Evolutionary conservation across 352 stramenopile species (phyloP), one percentile per base, ranked within the genome.

Genomic region (Phytophthora parvispora): DNA sequence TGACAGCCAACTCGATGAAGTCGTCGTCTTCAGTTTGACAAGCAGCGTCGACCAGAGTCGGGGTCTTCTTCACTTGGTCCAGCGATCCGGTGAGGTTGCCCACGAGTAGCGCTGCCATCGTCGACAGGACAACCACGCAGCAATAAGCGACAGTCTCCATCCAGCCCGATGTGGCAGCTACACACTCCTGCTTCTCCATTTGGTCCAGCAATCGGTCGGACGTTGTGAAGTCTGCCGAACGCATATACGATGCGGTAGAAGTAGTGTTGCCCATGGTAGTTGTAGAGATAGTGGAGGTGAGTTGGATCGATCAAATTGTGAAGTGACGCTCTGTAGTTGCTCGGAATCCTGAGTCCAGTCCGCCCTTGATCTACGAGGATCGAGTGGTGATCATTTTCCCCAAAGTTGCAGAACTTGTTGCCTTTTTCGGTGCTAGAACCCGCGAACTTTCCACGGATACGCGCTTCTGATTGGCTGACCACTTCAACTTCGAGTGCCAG

Each of bases 231-330:
- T 36, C 24, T 18, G 48, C 29, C n/a, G 61, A 45, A 27, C 43
- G 47, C 13, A 47, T 70, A 47, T 69, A 82, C 22, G 76, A 56
- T 32, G 59, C 36, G 13, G 61, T 77, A 25, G 75, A 91, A 25
- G 68, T 43, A 24, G 77, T 69, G 75, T 86, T 87, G 71, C 80
- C 77, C 81, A 90, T 91, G 47, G 27, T 66, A 31, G 6, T 49
- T 28, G 42, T 2, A 1, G 48, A 62, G 34, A 12, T 51, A 40
- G 58, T 66, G n/a, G 25, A 47, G 22, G 24, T 74, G 55, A 6
- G 45, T 22, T 54, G 12, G 34, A 69, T 20, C 12, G 64, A 53
- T 69, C 20, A 64, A 84, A 78, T 89, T 75, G 61, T 13, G 50
- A 63, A 89, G 77, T 90, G 75, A 75, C 20, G 29, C 18, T 24